Percentiles rank a stretch among this genome's conserved stretches.
Evolutionary conservation across 768 basidiomycete genomes (phyloP).

Genomic region (Kwoniella dendrophila): DNA sequence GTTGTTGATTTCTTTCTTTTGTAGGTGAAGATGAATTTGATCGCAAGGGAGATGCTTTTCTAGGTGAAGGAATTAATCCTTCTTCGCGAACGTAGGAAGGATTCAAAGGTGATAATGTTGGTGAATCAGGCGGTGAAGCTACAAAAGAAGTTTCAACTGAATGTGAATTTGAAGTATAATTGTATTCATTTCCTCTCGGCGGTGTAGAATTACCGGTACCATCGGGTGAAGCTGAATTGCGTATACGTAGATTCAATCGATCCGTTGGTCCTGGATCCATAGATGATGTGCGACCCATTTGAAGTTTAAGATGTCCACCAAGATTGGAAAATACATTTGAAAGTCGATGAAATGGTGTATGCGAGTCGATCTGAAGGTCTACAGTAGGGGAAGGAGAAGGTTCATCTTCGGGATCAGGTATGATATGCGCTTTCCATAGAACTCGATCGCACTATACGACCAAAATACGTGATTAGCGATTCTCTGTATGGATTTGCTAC

Average conservation of each 20-base stretch:
- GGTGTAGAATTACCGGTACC: not conserved
- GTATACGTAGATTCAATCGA: slow-evolving; percentile 20
- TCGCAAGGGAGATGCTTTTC: slow-evolving; percentile 6
- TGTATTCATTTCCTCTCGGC: not conserved
- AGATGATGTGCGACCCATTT: slow-evolving; percentile 28
- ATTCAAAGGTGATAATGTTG: not conserved
- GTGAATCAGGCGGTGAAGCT: slow-evolving; percentile 15
- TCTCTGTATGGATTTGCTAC: too few relatives aligned
- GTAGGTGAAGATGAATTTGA: not conserved
- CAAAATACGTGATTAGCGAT: too few relatives aligned
- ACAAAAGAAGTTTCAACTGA: slow-evolving; percentile 11
- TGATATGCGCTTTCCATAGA: slow-evolving; percentile 51
- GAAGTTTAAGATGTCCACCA: slow-evolving; percentile 30
- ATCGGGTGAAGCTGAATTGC: slow-evolving; percentile 13
- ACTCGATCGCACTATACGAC: slow-evolving; percentile 53
- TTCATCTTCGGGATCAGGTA: slow-evolving; percentile 32
- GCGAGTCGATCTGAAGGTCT: not conserved
- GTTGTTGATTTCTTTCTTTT: not conserved
- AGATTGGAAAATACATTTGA: slow-evolving; percentile 34
- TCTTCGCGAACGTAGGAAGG: not conserved
- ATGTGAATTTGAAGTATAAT: not conserved
- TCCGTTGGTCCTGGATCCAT: slow-evolving; percentile 36
- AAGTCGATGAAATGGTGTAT: slow-evolving; percentile 25
- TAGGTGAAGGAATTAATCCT: slow-evolving; percentile 17
- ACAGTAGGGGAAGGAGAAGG: slow-evolving; percentile 4